phyloP scores from a whole-genome alignment of 1,284 basidiomycete genomes.

The Tilletia indica region DNA sequence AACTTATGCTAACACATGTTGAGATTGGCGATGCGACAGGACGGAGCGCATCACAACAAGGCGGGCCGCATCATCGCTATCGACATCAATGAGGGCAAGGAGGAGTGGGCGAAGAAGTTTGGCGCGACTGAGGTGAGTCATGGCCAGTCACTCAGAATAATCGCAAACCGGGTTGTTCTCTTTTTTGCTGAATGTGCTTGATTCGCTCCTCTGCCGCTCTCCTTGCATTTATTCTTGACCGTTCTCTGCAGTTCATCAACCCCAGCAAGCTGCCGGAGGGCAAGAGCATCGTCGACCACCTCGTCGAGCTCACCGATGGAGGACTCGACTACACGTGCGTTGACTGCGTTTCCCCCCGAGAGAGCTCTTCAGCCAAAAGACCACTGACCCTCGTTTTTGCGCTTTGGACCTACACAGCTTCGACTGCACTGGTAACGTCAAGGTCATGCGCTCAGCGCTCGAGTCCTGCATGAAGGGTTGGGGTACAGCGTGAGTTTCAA shows the following conservation, averaged over 20 bases:
- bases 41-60: conserved; percentile 72
- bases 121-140: conserved; percentile 75
- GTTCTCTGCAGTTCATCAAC: conserved; percentile 71
- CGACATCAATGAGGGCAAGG: conserved; percentile 84
- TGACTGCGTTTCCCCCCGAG: conserved; percentile 73
- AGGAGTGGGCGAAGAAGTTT: conserved; percentile 80
- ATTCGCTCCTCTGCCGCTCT: neutral
- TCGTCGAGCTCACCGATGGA: conserved; percentile 91
- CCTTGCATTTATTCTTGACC: neutral
- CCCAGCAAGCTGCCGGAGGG: conserved; percentile 69
- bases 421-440: conserved; percentile 92
- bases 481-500: neutral
- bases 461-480: conserved; percentile 87
- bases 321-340: conserved; percentile 95
- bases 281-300: conserved; percentile 74
- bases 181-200: too few relatives aligned
- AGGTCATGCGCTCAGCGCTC: conserved; percentile 91
- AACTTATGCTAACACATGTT: neutral
- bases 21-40: neutral
- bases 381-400: conserved; percentile 90
- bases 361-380: too few relatives aligned
- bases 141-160: neutral
- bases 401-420: conserved; percentile 24
- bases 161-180: too few relatives aligned
- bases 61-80: conserved; percentile 87